Evolutionary conservation across 2,329 filamentous ascomycete species (phyloP).

Genomic region (Phialophora chinensis): DNA sequence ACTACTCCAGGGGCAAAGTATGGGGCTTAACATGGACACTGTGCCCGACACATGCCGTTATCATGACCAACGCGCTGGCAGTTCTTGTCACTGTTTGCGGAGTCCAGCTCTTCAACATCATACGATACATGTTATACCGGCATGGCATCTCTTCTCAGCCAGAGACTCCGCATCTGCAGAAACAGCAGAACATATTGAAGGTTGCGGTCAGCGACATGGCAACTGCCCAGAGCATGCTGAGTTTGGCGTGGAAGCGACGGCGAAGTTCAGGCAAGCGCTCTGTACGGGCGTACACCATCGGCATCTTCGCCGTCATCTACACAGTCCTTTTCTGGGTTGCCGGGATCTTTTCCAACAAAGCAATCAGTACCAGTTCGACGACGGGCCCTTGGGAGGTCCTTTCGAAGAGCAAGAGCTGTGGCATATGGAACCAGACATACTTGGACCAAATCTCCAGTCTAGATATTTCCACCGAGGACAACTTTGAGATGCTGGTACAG

Average conservation of each 20-base stretch:
- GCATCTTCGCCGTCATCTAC: conserved; percentile 24
- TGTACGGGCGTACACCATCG: conserved; percentile 25
- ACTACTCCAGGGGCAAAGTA: conserved; percentile 31
- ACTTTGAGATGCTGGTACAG: conserved; percentile 22
- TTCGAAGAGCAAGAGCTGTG: conserved; percentile 30
- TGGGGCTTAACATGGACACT: conserved; percentile 36
- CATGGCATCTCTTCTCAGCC: too few relatives aligned
- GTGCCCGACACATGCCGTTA: conserved; percentile 23
- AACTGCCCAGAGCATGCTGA: conserved; percentile 28
- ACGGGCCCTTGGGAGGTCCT: conserved; percentile 27
- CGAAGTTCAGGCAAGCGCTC: conserved; percentile 25
- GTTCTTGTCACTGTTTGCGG: conserved; percentile 32
- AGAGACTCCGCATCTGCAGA: too few relatives aligned
- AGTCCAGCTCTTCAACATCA: conserved; percentile 33
- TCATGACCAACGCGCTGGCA: conserved; percentile 34
- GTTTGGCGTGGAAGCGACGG: conserved; percentile 26
- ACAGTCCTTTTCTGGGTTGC: conserved; percentile 26
- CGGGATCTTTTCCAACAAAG: conserved; percentile 30
- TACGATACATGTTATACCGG: too few relatives aligned
- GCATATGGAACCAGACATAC: conserved; percentile 33
- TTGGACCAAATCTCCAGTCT: conserved; percentile 4
- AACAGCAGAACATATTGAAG: neutral
- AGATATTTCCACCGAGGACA: conserved; percentile 7
- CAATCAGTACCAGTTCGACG: conserved; percentile 24
- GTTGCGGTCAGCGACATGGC: conserved; percentile 8